A percentile compares a stretch with the other conserved stretches of the same genome.
Conservation (phyloP, 805 yeast species). For the Schwanniomyces pseudopolymorphus region DNA sequence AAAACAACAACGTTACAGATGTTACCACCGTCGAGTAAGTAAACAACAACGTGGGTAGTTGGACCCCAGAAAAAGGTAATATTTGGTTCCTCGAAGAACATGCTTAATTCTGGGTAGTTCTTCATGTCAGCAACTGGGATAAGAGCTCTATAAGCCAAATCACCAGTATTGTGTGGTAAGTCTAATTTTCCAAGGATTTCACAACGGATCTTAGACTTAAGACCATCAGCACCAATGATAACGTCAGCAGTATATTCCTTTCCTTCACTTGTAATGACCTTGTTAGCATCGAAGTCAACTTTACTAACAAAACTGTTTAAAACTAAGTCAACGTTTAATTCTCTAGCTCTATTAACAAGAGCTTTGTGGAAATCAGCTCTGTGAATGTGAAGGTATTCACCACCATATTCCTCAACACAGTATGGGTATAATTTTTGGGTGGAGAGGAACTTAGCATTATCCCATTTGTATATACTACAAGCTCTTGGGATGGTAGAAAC, state of each 20-base stretch:
- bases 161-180: conserved; percentile 25
- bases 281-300: conserved; percentile 16
- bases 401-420: conserved; percentile 12
- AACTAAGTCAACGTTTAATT: conserved; percentile 15
- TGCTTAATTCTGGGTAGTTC: conserved; percentile 15
- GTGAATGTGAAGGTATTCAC: conserved; percentile 23
- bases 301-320: conserved; percentile 13
- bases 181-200: conserved; percentile 18
- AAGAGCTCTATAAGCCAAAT: conserved; percentile 26
- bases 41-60: conserved; percentile 24
- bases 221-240: conserved; percentile 26
- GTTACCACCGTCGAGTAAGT: conserved; percentile 23
- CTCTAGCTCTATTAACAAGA: conserved; percentile 18
- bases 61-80: conserved; percentile 34
- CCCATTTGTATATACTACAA: conserved; percentile 12
- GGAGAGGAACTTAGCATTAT: conserved; percentile 18
- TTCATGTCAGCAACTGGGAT: conserved; percentile 15
- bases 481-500: conserved; percentile 14
- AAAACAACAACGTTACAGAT: conserved; percentile 26
- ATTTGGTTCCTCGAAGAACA: conserved; percentile 18
- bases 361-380: conserved; percentile 25
- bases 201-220: conserved; percentile 20
- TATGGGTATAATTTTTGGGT: conserved; percentile 16
- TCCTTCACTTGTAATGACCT: conserved; percentile 16
- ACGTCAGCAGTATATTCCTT: conserved; percentile 17